Evolutionary conservation across 495 filamentous ascomycete species (phyloP).

Genomic region (Podospora sp.): DNA sequence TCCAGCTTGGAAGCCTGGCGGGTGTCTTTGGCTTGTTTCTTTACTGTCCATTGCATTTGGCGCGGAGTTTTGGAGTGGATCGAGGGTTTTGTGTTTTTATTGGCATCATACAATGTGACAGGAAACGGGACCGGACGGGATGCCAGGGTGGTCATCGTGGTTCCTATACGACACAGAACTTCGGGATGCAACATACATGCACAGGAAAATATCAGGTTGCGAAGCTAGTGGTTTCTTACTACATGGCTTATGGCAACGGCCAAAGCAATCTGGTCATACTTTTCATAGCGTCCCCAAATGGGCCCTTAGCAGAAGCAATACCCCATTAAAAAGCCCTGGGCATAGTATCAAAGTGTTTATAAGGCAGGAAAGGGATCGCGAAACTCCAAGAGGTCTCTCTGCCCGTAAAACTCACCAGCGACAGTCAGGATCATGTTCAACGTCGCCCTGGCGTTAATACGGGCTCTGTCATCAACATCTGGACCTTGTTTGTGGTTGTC

Average conservation of each 20-base stretch:
- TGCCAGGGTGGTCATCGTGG: neutral
- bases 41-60: constrained; percentile 6
- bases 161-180: neutral
- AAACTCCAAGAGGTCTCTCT: constrained; percentile 79
- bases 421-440: constrained; percentile 93
- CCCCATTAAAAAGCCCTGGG: neutral
- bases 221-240: neutral
- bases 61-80: constrained; percentile 14
- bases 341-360: constrained; percentile 8
- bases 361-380: constrained; percentile 55
- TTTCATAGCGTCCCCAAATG: neutral
- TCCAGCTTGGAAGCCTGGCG: neutral
- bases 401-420: constrained; percentile 87
- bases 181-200: neutral
- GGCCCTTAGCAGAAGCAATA: neutral
- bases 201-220: neutral
- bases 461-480: constrained; percentile 36
- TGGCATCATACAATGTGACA: constrained; percentile 1
- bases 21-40: neutral
- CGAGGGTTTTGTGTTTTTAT: neutral
- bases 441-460: constrained; percentile 56
- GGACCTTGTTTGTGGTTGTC: neutral
- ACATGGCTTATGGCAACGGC: neutral
- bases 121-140: neutral
- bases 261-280: neutral